These are phyloP conservation scores for Chrysanthemum lavandulifolium DNA, from an alignment of 129 eudicot species.

Conservation along the genomic window DNA sequence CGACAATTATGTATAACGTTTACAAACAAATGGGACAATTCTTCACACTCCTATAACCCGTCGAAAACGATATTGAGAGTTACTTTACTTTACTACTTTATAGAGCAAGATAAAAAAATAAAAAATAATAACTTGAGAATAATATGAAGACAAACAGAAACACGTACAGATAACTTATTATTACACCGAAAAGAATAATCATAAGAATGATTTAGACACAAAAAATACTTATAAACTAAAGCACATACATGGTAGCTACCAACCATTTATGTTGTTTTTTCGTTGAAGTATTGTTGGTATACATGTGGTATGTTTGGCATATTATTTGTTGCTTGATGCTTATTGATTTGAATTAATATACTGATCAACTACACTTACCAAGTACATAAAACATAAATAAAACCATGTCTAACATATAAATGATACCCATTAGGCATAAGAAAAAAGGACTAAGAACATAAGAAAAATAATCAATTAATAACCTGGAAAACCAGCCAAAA, in stretches of 20 bases:
- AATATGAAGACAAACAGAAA: not conserved
- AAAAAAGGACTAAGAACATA: not conserved
- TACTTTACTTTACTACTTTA: no score
- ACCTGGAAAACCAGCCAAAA: conserved; percentile 32
- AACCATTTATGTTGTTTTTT: conserved; percentile 17
- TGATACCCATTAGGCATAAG: not conserved
- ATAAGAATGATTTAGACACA: no score
- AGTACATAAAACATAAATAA: not conserved
- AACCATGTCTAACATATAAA: not conserved
- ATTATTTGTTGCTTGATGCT: conserved; percentile 25
- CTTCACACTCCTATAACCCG: no score
- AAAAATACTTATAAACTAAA: not conserved
- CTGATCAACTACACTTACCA: not conserved
- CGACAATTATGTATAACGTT: no score
- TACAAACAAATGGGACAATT: no score
- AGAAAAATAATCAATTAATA: not conserved
- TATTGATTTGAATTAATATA: not conserved
- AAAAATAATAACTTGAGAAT: not conserved
- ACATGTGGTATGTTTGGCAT: conserved; percentile 24
- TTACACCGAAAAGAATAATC: not conserved
- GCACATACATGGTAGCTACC: conserved; percentile 25
- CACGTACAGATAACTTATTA: conserved; percentile 2
- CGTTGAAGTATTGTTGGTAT: conserved; percentile 13
- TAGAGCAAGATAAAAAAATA: not conserved
- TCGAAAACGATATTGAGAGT: no score